Percentiles rank a stretch among this genome's conserved stretches.
Conservation (phyloP, 345 rosid genomes). For the Camelina laxa region DNA sequence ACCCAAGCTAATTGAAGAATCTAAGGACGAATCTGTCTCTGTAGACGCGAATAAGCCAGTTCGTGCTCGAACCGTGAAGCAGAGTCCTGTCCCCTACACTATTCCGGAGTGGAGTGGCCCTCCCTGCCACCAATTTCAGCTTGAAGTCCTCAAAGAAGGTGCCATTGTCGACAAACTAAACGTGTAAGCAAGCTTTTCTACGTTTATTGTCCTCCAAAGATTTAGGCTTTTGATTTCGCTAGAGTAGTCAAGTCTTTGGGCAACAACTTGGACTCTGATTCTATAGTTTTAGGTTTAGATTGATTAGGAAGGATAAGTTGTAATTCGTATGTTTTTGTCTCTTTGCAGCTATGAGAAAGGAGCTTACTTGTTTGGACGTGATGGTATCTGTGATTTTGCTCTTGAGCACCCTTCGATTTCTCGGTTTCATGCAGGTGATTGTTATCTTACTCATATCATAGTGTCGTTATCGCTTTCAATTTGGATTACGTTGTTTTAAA, state of each 20-base stretch:
- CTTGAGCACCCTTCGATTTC: slow-evolving; percentile 93
- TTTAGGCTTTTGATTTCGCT: slow-evolving; percentile 14
- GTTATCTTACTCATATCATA: not conserved
- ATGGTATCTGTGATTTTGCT: slow-evolving; percentile 79
- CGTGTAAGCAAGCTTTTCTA: slow-evolving; percentile 65
- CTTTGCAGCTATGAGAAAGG: slow-evolving; percentile 73
- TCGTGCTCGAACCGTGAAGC: slow-evolving; percentile 33
- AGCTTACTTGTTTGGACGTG: slow-evolving; percentile 96
- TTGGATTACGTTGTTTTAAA: not conserved
- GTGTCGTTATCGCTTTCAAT: not conserved
- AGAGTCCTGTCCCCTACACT: slow-evolving; percentile 65
- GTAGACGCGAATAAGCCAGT: slow-evolving; percentile 24
- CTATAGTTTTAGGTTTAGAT: not conserved
- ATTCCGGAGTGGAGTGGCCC: slow-evolving; percentile 93
- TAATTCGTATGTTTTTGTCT: not conserved
- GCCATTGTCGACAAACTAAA: slow-evolving; percentile 63
- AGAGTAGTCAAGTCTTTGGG: not conserved
- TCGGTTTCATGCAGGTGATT: slow-evolving; percentile 90
- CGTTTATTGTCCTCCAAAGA: not conserved
- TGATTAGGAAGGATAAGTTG: not conserved
- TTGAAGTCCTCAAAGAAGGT: slow-evolving; percentile 92
- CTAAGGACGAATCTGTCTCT: slow-evolving; percentile 18
- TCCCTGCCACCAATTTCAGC: slow-evolving; percentile 62
- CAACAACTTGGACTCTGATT: not conserved
- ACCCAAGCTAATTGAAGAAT: not conserved